Evolutionary conservation across 192 early-diverging fungal genomes (phyloP), one percentile per base, ranked within the genome.

Genomic region (Allomyces macrogynus): DNA sequence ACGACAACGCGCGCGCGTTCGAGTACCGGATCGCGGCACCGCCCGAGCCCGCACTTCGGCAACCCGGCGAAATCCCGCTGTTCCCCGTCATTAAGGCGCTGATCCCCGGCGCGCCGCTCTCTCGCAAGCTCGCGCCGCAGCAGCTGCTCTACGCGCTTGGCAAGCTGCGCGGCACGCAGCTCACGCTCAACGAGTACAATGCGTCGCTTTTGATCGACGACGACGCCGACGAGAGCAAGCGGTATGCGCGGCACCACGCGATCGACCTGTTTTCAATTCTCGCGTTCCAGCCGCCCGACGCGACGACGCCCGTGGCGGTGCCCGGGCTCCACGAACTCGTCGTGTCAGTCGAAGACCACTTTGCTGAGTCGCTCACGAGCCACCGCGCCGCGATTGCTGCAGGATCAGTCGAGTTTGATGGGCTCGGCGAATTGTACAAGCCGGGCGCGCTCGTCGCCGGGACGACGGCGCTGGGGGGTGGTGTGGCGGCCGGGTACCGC

Each of bases 261-360:
- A 23, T 64, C 25, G 32, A 65, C 18, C 62, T 70, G n/a, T 70
- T 66, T 63, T 63, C 61, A 0, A 54, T 64, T 0, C 64, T 64
- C 9, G 64, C 23, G 14, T 24, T 64, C 64, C 61, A 67, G 27
- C 66, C 74, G 40, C 43, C 62, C 4, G 65, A 70, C 27, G 60
- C 49, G 14, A 65, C 14, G 5, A 62, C 61, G 10, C 43, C 71
- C 57, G 54, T 77, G 16, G 10, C 40, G 14, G 68, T 74, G 1
- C 70, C 65, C 23, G 74, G 77, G 5, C 66, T 78, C 22, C 43
- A 69, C 25, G 68, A 72, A 4, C 67, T 78, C 16, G 67, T 78
- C 23, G 23, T 18, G 3, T 64, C 24, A 3, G 61, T 74, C 2
- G 70, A 74, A 66, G 62, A 67, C n/a, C 23, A 67, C 24, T 70